Evolutionary conservation across 345 rosid species (phyloP), one percentile per base, ranked within the genome.

Genomic region (Hypericum perforatum): DNA sequence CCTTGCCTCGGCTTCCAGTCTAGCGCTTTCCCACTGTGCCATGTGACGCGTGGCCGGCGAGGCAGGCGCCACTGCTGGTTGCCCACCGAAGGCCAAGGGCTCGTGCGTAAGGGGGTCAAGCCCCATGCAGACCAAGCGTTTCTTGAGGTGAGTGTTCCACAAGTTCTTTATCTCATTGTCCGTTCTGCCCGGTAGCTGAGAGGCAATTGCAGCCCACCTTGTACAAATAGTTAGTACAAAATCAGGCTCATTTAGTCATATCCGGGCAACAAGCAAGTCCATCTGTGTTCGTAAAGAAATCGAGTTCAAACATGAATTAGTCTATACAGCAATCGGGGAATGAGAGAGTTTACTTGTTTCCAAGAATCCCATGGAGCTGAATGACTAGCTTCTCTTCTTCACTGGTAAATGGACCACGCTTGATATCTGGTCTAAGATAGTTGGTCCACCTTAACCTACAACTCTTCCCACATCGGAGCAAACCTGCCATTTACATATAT

Each of bases 191-290:
- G 96, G 91, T 0, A 92, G 74, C 54, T 92, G 95, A 55, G 82
- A 78, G 16, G 98, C 96, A 58, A 92, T 92, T n/a, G 97, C 85
- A 38, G 98, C 97, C 98, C 98, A 92, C 75, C 98, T 91, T 53
- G 57, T 63, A 46, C 40, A 9, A 50, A 63, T 4, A 46, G 8
- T 2, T 6, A 14, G 14, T 6, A 46, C 12, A 45, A 45, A 45
- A 45, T 6, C 15, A 13, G 22, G 15, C 22, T 46, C 32, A 12
- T 14, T n/a, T 16, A 45, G 7, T 16, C 50, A 46, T 3, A 10
- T 46, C 16, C 7, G 8, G 29, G 22, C 15, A 15, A 16, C 15
- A 7, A 10, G 7, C 1, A 32, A 46, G 7, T 46, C 10, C 50
- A 46, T 46, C 32, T 22, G 4, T 1, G 2, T 22, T 22, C 32